Conservation (phyloP, 1,284 basidiomycete genomes). For the Cutaneotrichosporon spelunceum region DNA sequence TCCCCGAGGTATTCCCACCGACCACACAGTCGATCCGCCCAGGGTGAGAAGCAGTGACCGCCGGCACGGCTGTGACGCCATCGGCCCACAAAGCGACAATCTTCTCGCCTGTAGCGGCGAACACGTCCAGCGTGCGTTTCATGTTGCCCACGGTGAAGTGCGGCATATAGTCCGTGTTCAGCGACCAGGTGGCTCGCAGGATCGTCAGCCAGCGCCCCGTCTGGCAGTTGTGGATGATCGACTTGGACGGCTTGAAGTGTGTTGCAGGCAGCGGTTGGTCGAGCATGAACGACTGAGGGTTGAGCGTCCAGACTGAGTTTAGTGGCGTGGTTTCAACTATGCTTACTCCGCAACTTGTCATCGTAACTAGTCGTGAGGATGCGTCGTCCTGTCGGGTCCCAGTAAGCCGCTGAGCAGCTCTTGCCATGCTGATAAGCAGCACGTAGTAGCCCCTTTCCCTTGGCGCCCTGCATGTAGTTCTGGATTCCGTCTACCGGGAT, state of each 20-base stretch:
- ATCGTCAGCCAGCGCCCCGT: constrained; percentile 55
- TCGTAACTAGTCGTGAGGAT: constrained; percentile 54
- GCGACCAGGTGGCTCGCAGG: constrained; percentile 53
- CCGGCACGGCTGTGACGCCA: constrained; percentile 52
- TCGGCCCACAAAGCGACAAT: constrained; percentile 43
- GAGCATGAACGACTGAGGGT: constrained; percentile 35
- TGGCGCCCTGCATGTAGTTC: constrained; percentile 25
- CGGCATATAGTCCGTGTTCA: constrained; percentile 50
- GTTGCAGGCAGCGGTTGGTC: constrained; percentile 32
- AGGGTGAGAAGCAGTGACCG: constrained; percentile 53
- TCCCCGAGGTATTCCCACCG: constrained; percentile 51
- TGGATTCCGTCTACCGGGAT: constrained; percentile 27
- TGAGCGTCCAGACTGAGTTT: constrained; percentile 49
- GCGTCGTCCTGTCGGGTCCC: constrained; percentile 52
- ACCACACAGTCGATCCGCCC: constrained; percentile 45
- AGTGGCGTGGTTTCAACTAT: background rate
- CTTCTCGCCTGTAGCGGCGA: constrained; percentile 44
- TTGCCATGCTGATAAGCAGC: constrained; percentile 50
- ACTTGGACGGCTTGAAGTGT: constrained; percentile 38
- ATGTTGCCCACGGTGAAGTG: constrained; percentile 55
- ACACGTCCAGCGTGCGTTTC: constrained; percentile 52
- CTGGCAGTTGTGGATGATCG: constrained; percentile 53
- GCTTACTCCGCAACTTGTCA: constrained; percentile 48
- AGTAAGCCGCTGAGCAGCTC: constrained; percentile 53
- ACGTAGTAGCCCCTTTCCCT: constrained; percentile 39